Conservation (phyloP, 2,329 filamentous ascomycete genomes). For the Alternaria consortialis region DNA sequence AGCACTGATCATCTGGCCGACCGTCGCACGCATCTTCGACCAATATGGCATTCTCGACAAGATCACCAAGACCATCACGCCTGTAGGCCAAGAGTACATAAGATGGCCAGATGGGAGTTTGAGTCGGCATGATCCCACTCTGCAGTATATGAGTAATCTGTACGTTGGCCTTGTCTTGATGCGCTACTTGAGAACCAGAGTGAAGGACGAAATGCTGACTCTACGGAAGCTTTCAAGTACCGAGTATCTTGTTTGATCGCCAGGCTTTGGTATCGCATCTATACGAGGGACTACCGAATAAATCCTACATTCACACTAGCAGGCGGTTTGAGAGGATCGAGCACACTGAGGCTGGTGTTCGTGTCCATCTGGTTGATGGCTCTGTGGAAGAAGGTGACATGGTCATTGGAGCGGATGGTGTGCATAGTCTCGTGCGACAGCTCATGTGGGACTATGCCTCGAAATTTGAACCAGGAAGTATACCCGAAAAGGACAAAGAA, state of each 20-base stretch:
- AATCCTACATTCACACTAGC: conserved; percentile 25
- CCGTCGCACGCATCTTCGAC: conserved; percentile 32
- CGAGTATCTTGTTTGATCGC: conserved; percentile 27
- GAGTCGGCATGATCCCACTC: background rate
- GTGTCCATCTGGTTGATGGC: conserved; percentile 26
- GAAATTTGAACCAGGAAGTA: conserved; percentile 7
- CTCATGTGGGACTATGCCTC: conserved; percentile 37
- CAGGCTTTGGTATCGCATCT: conserved; percentile 28
- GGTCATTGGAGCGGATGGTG: conserved; percentile 38
- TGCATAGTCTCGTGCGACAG: conserved; percentile 29
- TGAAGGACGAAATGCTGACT: background rate
- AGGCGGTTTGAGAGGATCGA: conserved; percentile 26
- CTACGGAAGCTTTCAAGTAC: conserved; percentile 13
- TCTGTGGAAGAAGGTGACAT: conserved; percentile 29
- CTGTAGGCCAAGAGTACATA: conserved; percentile 13
- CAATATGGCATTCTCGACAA: conserved; percentile 31
- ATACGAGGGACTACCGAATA: conserved; percentile 30
- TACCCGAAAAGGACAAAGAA: conserved; percentile 23
- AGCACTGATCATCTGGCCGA: conserved; percentile 32
- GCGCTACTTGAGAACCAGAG: background rate
- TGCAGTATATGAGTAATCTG: conserved; percentile 9
- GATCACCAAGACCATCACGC: conserved; percentile 17
- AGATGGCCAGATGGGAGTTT: conserved; percentile 29
- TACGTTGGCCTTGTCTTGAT: background rate
- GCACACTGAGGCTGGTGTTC: conserved; percentile 21